Percentiles rank a stretch among this genome's conserved stretches.
Evolutionary conservation across 176 grass and related monocot species (phyloP).

Genomic region (Canna indica): DNA sequence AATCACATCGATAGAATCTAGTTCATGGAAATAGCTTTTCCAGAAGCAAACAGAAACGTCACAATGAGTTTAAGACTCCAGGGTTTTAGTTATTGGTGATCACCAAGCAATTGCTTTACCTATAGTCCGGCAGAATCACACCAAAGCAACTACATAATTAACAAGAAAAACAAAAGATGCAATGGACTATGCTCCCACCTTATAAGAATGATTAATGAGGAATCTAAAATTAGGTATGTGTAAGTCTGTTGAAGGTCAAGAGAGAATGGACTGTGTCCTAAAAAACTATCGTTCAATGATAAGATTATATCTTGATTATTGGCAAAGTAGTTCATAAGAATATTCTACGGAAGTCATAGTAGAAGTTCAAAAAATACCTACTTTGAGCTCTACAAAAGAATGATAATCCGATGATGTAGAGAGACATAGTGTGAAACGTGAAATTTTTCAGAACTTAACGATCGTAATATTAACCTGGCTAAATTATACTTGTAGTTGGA

Average conservation of each 20-base stretch:
- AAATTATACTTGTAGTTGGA: neutral
- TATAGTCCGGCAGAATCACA: too few relatives aligned
- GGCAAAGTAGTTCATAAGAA: neutral
- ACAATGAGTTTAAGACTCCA: too few relatives aligned
- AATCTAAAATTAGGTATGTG: too few relatives aligned
- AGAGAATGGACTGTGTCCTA: too few relatives aligned
- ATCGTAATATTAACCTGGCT: neutral
- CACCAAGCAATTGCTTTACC: too few relatives aligned
- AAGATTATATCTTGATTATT: neutral
- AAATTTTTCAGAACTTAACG: neutral
- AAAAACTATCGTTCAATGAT: too few relatives aligned
- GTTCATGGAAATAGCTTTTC: neutral
- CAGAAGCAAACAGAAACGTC: neutral
- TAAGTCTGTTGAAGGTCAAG: too few relatives aligned
- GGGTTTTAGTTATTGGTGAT: too few relatives aligned
- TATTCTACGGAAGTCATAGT: neutral
- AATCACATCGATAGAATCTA: neutral
- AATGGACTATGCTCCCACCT: too few relatives aligned
- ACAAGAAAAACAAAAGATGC: too few relatives aligned
- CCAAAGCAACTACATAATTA: neutral
- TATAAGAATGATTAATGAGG: too few relatives aligned
- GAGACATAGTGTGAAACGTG: neutral
- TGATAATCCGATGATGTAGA: neutral
- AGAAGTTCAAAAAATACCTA: too few relatives aligned
- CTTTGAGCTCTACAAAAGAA: neutral